Evolutionary conservation across 805 yeast species (phyloP).

Genomic region (Spathaspora boniae): DNA sequence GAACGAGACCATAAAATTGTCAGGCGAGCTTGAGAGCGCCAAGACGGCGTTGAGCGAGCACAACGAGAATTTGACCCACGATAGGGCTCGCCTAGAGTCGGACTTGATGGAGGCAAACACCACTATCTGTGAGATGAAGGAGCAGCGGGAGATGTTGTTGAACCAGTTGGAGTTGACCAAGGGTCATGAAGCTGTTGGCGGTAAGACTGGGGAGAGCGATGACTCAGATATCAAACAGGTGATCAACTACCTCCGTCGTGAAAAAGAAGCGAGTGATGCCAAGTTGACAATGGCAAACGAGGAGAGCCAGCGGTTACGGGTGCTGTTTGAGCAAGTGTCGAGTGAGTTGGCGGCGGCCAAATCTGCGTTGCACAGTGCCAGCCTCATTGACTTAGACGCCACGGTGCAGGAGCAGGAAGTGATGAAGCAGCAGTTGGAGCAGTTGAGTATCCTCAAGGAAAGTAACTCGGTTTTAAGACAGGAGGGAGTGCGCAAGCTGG

Average conservation of each 20-base stretch:
- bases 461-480: slow-evolving; percentile 62
- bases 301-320: slow-evolving; percentile 53
- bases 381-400: slow-evolving; percentile 21
- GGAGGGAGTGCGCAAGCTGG: slow-evolving; percentile 33
- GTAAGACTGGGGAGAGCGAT: slow-evolving; percentile 10
- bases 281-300: slow-evolving; percentile 39
- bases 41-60: slow-evolving; percentile 14
- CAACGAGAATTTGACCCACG: slow-evolving; percentile 19
- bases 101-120: slow-evolving; percentile 40
- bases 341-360: slow-evolving; percentile 45
- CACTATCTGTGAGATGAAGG: slow-evolving; percentile 52
- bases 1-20: slow-evolving; percentile 9
- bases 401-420: slow-evolving; percentile 39
- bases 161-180: slow-evolving; percentile 56
- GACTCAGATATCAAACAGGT: slow-evolving; percentile 43
- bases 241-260: slow-evolving; percentile 62
- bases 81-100: slow-evolving; percentile 21
- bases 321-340: slow-evolving; percentile 43
- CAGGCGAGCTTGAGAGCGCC: slow-evolving; percentile 10
- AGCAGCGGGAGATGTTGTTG: slow-evolving; percentile 66
- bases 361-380: slow-evolving; percentile 24
- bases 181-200: slow-evolving; percentile 7
- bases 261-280: slow-evolving; percentile 65
- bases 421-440: slow-evolving; percentile 52
- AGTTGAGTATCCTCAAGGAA: slow-evolving; percentile 61